phyloP scores from a whole-genome alignment of 2,329 filamentous ascomycete genomes.

The Penicillium hesseltinei region DNA sequence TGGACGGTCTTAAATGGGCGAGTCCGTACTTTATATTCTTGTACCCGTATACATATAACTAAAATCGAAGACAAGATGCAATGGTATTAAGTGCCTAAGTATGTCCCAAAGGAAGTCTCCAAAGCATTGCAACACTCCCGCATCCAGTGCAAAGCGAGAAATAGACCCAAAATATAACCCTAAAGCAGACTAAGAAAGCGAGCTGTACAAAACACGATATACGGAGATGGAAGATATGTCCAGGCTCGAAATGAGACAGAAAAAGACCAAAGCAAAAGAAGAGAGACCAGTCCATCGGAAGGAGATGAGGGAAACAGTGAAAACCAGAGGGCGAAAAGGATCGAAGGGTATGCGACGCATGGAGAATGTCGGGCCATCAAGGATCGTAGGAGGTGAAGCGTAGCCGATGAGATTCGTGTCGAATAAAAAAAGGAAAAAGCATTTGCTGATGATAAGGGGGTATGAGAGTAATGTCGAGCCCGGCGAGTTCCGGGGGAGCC shows the following conservation, averaged over 20 bases:
- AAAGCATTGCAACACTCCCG: slow-evolving; percentile 17
- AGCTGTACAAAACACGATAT: slow-evolving; percentile 16
- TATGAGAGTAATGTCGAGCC: slow-evolving; percentile 15
- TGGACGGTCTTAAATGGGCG: neutral
- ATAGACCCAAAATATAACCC: slow-evolving; percentile 7
- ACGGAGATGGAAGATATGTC: slow-evolving; percentile 19
- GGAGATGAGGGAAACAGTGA: slow-evolving; percentile 15
- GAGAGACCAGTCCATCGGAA: slow-evolving; percentile 12
- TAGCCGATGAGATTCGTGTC: slow-evolving; percentile 18
- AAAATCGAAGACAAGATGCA: slow-evolving; percentile 5
- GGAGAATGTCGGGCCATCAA: slow-evolving; percentile 20
- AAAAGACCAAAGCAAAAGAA: neutral
- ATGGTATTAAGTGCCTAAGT: slow-evolving; percentile 20
- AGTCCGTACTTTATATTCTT: neutral
- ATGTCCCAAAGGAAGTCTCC: slow-evolving; percentile 15
- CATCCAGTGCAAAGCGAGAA: slow-evolving; percentile 7
- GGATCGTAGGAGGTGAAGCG: slow-evolving; percentile 21
- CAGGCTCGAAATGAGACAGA: slow-evolving; percentile 15
- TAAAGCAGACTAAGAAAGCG: slow-evolving; percentile 1
- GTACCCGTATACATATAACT: neutral
- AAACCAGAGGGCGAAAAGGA: neutral
- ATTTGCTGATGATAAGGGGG: slow-evolving; percentile 16
- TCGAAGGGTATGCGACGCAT: neutral
- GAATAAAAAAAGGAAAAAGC: slow-evolving; percentile 3
- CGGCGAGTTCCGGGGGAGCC: slow-evolving; percentile 21